Conservation (phyloP, 306 rosid species). For the Dalbergia cochinchinensis region DNA sequence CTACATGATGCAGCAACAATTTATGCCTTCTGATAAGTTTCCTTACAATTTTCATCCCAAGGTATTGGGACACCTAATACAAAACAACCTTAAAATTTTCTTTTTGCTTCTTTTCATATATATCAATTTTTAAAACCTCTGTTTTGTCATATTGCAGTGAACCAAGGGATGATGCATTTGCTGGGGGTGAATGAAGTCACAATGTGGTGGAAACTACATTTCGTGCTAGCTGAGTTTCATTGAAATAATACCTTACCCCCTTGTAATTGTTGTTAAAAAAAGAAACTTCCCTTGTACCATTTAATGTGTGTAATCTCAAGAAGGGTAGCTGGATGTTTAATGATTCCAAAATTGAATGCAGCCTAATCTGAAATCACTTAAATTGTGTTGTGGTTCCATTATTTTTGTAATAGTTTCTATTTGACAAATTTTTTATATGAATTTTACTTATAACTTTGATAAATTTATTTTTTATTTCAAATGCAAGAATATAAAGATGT, state of each 20-base stretch:
- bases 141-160: slow-evolving; percentile 24
- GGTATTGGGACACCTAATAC: background rate
- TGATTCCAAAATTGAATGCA: too few species aligned
- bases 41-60: slow-evolving; percentile 21
- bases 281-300: too few species aligned
- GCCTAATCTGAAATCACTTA: too few species aligned
- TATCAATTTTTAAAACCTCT: background rate
- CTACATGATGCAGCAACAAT: slow-evolving; percentile 18
- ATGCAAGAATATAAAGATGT: too few species aligned
- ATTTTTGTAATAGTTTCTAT: too few species aligned
- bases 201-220: background rate
- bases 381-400: too few species aligned
- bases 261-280: background rate
- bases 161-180: background rate
- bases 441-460: too few species aligned
- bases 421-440: too few species aligned
- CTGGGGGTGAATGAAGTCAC: background rate
- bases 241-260: background rate
- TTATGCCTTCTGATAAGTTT: slow-evolving; percentile 1
- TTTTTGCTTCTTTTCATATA: background rate
- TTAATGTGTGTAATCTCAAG: too few species aligned
- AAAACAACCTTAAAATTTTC: background rate
- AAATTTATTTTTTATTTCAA: too few species aligned
- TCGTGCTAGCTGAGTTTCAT: too few species aligned
- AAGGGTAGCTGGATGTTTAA: too few species aligned